Base-by-base conservation (phyloP, 352 stramenopile genomes). In the Hyphochytrium catenoides region DNA sequence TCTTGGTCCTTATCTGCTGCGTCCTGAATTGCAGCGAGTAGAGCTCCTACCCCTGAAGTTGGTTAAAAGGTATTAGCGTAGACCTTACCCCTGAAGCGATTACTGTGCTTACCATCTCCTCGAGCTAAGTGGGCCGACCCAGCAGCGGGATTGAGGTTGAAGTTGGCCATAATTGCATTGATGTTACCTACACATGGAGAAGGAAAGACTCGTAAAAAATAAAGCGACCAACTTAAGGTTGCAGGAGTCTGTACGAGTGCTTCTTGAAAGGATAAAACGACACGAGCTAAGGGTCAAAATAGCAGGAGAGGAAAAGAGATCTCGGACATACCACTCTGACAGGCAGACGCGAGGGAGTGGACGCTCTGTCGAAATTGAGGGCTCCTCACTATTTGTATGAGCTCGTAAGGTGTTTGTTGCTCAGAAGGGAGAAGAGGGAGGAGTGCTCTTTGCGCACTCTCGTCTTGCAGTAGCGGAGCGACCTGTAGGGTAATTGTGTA, bases 301-400 rank as follows among this genome's bases (percentile, higher is more conserved):
- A n/a, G n/a, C n/a, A n/a, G n/a, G n/a, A n/a, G n/a, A n/a, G n/a
- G n/a, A n/a, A n/a, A n/a, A n/a, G n/a, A n/a, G n/a, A n/a, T n/a
- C n/a, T n/a, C n/a, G n/a, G 69, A 78, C 43, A 87, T 64, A 24
- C 91, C 47, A 27, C 72, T 76, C 17, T 46, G 61, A n/a, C n/a
- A n/a, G n/a, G n/a, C n/a, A n/a, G n/a, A n/a, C 29, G 69, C 62
- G 17, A 92, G 61, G 26, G 67, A 77, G 17, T 50, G 59, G n/a
- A 92, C 61, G 43, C 70, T 76, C 43, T 90, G 76, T 20, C 72
- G 72, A 14, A 92, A 55, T 46, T 89, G 77, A 3, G 77, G 77
- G 33, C 42, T 52, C 8, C 44, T 28, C 8, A 61, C 24, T 35
- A 44, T 34, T 28, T 30, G 15, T 5, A 34, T 15, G 4, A 52